These are phyloP conservation scores for Bipolaris sorokiniana DNA, from an alignment of 2,329 filamentous ascomycete genomes.

Conservation along the genomic window DNA sequence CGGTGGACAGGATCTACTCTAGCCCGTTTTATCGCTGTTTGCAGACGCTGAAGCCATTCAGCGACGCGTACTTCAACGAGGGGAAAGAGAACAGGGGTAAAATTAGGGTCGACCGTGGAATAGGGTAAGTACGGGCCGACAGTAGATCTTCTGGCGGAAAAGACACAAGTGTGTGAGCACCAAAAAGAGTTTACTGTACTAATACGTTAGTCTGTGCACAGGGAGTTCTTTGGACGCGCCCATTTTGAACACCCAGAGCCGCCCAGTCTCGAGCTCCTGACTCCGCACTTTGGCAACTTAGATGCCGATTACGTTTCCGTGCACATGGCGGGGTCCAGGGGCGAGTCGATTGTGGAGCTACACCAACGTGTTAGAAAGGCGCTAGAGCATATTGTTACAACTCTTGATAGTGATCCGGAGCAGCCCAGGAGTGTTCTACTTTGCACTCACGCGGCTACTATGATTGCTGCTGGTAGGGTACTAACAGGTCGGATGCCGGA, in stretches of 20 bases:
- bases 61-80: conserved; percentile 40
- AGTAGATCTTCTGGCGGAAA: too few relatives aligned
- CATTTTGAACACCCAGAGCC: conserved; percentile 85
- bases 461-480: conserved; percentile 84
- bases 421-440: conserved; percentile 72
- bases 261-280: conserved; percentile 66
- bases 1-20: conserved; percentile 75
- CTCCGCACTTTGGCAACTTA: conserved; percentile 69
- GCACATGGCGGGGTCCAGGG: conserved; percentile 72
- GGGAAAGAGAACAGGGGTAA: conserved; percentile 45
- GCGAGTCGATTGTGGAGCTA: conserved; percentile 79
- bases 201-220: neutral
- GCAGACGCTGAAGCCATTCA: conserved; percentile 49
- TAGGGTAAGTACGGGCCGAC: conserved; percentile 52
- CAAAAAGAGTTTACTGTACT: neutral
- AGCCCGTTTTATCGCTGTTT: conserved; percentile 53
- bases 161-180: too few relatives aligned
- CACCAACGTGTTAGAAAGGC: conserved; percentile 79
- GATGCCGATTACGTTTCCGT: conserved; percentile 64
- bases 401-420: conserved; percentile 71
- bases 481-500: conserved; percentile 80
- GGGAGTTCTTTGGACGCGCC: conserved; percentile 89
- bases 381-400: conserved; percentile 71
- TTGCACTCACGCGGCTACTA: conserved; percentile 86
- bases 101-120: conserved; percentile 59